These are phyloP conservation scores for Coniochaeta hoffmannii DNA, from an alignment of 2,329 filamentous ascomycete species.

Conservation along the genomic window DNA sequence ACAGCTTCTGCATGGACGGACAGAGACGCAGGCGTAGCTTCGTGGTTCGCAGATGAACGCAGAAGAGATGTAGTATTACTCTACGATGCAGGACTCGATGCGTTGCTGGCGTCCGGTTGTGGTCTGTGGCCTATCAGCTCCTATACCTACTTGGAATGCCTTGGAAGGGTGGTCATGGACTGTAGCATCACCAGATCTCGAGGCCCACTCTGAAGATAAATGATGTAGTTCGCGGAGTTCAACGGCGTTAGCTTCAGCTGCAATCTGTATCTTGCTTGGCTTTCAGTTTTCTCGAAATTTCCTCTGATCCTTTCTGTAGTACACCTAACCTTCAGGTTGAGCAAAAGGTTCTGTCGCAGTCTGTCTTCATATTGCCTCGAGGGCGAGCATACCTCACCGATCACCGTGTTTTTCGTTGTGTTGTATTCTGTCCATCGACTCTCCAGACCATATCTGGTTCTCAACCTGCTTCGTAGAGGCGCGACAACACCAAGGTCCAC, in stretches of 20 bases:
- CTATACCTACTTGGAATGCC: no score
- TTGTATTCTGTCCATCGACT: no score
- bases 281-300: not conserved
- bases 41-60: no score
- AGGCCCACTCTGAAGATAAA: not conserved
- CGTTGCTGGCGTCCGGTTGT: no score
- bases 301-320: not conserved
- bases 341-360: not conserved
- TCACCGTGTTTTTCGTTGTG: not conserved
- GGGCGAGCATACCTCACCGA: not conserved
- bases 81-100: no score
- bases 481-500: not conserved
- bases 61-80: no score
- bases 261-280: not conserved
- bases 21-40: no score
- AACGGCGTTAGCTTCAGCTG: not conserved
- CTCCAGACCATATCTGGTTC: not conserved
- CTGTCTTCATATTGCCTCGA: no score
- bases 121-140: not conserved
- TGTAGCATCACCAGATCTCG: not conserved
- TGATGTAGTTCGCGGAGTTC: not conserved
- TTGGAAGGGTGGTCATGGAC: not conserved
- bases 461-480: not conserved
- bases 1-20: not conserved
- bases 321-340: not conserved